Evolutionary conservation across 495 filamentous ascomycete genomes (phyloP).

Genomic region (Oidiodendron maius): DNA sequence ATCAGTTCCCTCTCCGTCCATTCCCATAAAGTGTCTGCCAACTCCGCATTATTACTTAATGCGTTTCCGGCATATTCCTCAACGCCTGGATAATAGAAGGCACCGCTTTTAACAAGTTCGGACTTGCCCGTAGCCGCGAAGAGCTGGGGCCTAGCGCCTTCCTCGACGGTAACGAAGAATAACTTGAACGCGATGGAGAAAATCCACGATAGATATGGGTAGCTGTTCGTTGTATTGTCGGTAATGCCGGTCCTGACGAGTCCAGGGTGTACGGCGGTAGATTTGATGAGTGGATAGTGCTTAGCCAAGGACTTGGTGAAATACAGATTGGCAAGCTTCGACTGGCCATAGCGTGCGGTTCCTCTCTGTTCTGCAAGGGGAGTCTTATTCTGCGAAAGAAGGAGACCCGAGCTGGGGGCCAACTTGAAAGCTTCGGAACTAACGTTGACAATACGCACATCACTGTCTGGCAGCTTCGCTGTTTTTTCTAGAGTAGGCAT

Average conservation of each 20-base stretch:
- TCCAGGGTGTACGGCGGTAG: slow-evolving; percentile 60
- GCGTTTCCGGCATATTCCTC: not conserved
- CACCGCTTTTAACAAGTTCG: slow-evolving; percentile 26
- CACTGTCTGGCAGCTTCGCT: slow-evolving; percentile 27
- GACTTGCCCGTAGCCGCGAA: slow-evolving; percentile 5
- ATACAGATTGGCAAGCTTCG: slow-evolving; percentile 66
- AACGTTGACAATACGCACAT: slow-evolving; percentile 36
- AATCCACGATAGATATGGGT: too few species aligned
- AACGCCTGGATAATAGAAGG: slow-evolving; percentile 48
- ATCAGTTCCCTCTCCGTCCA: slow-evolving; percentile 50
- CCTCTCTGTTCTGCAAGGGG: slow-evolving; percentile 29
- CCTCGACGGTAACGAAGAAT: not conserved
- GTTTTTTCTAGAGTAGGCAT: slow-evolving; percentile 43
- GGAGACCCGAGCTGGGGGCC: slow-evolving; percentile 11
- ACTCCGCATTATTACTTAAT: slow-evolving; percentile 28
- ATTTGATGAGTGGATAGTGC: slow-evolving; percentile 48
- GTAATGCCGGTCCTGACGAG: slow-evolving; percentile 29
- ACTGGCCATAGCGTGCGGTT: slow-evolving; percentile 53
- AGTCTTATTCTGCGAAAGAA: not conserved
- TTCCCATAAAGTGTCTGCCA: slow-evolving; percentile 52
- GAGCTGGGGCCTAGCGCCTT: slow-evolving; percentile 16
- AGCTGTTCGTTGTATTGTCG: too few species aligned
- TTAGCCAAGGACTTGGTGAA: slow-evolving; percentile 52
- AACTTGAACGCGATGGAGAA: too few species aligned
- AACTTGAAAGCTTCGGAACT: slow-evolving; percentile 29